These are phyloP conservation scores for Ilyonectria robusta DNA, from an alignment of 2,329 filamentous ascomycete species.

Conservation along the genomic window DNA sequence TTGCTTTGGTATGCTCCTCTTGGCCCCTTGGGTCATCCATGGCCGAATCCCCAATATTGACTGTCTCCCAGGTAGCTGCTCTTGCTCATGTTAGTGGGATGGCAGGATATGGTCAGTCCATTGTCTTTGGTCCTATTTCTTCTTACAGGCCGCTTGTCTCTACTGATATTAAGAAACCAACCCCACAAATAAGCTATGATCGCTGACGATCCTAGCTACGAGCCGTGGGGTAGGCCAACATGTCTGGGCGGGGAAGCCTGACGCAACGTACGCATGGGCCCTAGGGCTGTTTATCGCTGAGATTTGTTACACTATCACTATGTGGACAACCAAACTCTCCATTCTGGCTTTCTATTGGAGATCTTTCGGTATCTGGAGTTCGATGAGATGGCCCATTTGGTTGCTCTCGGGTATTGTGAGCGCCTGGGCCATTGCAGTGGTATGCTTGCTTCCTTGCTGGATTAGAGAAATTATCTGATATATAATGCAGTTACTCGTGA, in stretches of 20 bases:
- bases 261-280: conserved; percentile 38
- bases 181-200: too few relatives aligned
- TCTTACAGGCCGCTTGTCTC: not conserved
- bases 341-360: conserved; percentile 47
- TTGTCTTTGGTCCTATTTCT: not conserved
- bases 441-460: conserved; percentile 11
- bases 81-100: too few relatives aligned
- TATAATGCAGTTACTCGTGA: not conserved
- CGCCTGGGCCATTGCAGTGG: conserved; percentile 42
- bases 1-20: conserved; percentile 36
- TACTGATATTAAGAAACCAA: too few relatives aligned
- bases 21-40: too few relatives aligned
- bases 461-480: too few relatives aligned
- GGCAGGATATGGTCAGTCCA: conserved; percentile 12
- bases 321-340: conserved; percentile 42
- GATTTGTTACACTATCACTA: conserved; percentile 35
- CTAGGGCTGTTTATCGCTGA: conserved; percentile 44
- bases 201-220: conserved; percentile 28
- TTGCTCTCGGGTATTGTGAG: conserved; percentile 29
- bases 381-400: conserved; percentile 39
- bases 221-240: conserved; percentile 42
- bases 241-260: conserved; percentile 40
- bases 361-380: conserved; percentile 37
- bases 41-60: too few relatives aligned
- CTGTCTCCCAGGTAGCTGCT: too few relatives aligned